Base-by-base conservation (phyloP, 1,284 basidiomycete genomes). In the Cryptococcus maquisensis region DNA sequence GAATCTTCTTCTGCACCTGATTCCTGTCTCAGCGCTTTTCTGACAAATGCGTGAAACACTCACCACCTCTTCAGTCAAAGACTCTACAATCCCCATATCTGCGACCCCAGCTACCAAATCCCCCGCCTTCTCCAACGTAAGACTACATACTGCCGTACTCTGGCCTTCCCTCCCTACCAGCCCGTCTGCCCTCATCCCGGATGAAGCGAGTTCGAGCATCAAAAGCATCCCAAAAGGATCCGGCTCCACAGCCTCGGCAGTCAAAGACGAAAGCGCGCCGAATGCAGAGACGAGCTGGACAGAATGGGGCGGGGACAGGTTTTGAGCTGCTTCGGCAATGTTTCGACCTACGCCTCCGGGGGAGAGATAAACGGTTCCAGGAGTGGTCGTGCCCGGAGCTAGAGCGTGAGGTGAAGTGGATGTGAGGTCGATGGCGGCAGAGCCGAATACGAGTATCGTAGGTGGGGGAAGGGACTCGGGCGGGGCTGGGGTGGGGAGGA, bases 261-360 rank as follows among this genome's bases (percentile, higher is more conserved):
- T 42, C 15, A 26, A 44, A 12, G 18, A n/a, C 8, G 26, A 9
- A 4, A 38, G 39, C 15, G 41, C 37, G 9, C 74, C 79, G 5
- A 78, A 61, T 0, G 77, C 71, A 0, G 81, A 74, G 20, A 82
- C 66, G n/a, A 82, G 68, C 44, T 72, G 57, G 9, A 78, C 76
- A 10, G 69, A 46, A 6, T 57, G 32, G 2, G 56, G 46, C 0
- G 66, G 57, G 20, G 67, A 57, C 26, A 73, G 68, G 15, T 64
- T 63, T 48, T 74, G 68, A 26, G 91, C 83, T 1, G 92, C 90
- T 69, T 96, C 90, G 1, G 94, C 90, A 46, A 98, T 84, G 71
- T 99, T 99, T 23, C 94, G 84, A 0, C 84, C 93, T 3, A 99
- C 96, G 13, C 96, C 96, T 2, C 96, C 96, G 0, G 90, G 79